phyloP scores from a whole-genome alignment of 208 protist species.

The Trypanosoma scelopori region DNA sequence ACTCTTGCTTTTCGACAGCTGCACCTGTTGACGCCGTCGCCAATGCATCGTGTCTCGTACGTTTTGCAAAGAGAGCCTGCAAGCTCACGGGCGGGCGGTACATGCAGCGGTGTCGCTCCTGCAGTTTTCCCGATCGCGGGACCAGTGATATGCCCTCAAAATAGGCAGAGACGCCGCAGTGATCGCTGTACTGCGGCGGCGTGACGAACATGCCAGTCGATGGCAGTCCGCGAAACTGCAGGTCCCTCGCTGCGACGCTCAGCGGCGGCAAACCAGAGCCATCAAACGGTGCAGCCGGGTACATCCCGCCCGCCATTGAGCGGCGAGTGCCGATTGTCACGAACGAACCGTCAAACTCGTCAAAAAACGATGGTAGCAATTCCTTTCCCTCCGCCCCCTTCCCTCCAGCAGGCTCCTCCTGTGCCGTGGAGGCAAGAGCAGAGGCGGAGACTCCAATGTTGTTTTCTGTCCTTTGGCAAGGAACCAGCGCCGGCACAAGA shows the following conservation, averaged over 20 bases:
- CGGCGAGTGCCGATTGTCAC: constrained; percentile 43
- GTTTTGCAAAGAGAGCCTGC: constrained; percentile 58
- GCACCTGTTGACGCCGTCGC: too few relatives aligned
- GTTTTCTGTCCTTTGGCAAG: constrained; percentile 55
- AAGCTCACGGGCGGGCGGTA: constrained; percentile 57
- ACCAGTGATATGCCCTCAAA: constrained; percentile 38
- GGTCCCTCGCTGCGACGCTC: constrained; percentile 28
- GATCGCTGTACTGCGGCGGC: constrained; percentile 89
- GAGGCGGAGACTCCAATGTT: constrained; percentile 37
- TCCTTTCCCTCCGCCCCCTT: not conserved
- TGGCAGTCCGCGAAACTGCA: constrained; percentile 59
- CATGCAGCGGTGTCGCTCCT: constrained; percentile 52
- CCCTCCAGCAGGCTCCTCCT: not conserved
- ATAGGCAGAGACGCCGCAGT: constrained; percentile 75
- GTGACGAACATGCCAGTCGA: constrained; percentile 86
- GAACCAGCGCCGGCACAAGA: constrained; percentile 46
- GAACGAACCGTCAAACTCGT: constrained; percentile 50
- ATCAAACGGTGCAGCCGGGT: constrained; percentile 69
- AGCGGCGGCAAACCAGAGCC: constrained; percentile 69
- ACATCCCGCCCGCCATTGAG: constrained; percentile 59
- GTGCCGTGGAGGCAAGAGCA: not conserved
- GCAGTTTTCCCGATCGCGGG: constrained; percentile 38
- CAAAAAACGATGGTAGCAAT: constrained; percentile 39
- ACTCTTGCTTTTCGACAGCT: too few relatives aligned
- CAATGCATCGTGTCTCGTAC: not conserved